phyloP scores from a whole-genome alignment of 169 alveolate species.

The Babesia ovata region DNA sequence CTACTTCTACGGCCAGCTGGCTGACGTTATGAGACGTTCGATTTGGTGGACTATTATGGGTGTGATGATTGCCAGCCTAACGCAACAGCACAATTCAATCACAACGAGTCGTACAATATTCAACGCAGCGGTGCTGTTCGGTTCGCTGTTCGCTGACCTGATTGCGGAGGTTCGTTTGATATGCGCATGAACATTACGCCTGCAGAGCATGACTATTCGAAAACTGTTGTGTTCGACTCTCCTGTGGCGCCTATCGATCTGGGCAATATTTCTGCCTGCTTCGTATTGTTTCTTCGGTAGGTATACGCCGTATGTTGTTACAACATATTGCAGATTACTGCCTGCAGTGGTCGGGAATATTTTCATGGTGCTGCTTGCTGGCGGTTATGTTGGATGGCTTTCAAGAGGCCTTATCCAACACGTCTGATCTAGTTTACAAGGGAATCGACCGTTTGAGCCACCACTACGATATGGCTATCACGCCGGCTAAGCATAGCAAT shows the following conservation, averaged over 20 bases:
- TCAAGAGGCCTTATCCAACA: constrained; percentile 67
- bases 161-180: constrained; percentile 64
- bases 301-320: background rate
- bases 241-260: constrained; percentile 29
- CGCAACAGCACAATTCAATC: constrained; percentile 33
- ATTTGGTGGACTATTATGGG: constrained; percentile 79
- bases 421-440: constrained; percentile 68
- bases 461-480: constrained; percentile 47
- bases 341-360: constrained; percentile 1
- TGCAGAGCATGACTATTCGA: constrained; percentile 43
- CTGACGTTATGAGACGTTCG: constrained; percentile 74
- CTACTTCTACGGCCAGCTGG: constrained; percentile 74
- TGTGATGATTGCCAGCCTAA: constrained; percentile 26
- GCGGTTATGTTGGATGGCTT: constrained; percentile 55
- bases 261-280: constrained; percentile 42
- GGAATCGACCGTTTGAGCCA: constrained; percentile 70
- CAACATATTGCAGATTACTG: constrained; percentile 6
- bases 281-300: constrained; percentile 33
- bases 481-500: constrained; percentile 37
- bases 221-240: constrained; percentile 38
- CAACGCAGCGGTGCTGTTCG: constrained; percentile 63
- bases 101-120: constrained; percentile 60
- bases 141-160: constrained; percentile 71
- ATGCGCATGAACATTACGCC: background rate
- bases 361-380: constrained; percentile 3